Conservation (phyloP, 2,329 filamentous ascomycete species). For the Botrytis pseudocinerea region DNA sequence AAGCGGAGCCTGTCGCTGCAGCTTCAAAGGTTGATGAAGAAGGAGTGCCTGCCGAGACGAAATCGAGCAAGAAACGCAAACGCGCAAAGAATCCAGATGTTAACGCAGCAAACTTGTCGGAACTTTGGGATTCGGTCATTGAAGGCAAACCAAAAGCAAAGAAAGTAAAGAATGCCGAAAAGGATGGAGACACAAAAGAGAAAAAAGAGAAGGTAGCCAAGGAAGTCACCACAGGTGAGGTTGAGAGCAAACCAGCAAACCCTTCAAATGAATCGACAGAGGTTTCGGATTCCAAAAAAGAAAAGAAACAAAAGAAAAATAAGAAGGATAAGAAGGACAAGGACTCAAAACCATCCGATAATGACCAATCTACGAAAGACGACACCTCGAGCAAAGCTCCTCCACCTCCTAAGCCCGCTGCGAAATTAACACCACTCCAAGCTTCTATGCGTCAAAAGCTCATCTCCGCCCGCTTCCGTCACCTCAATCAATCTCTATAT, state of each 20-base stretch:
- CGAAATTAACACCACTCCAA: conserved; percentile 87
- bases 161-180: conserved; percentile 29
- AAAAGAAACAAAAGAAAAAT: conserved; percentile 42
- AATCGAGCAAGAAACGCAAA: conserved; percentile 51
- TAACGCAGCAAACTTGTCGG: conserved; percentile 69
- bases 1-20: conserved; percentile 27
- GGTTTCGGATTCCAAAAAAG: conserved; percentile 31
- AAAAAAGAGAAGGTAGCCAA: conserved; percentile 35
- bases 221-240: conserved; percentile 35
- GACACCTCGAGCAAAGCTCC: conserved; percentile 34
- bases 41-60: conserved; percentile 37
- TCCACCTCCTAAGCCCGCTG: conserved; percentile 41
- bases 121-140: conserved; percentile 78
- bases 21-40: conserved; percentile 21
- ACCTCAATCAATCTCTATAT: conserved; percentile 96
- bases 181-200: conserved; percentile 34
- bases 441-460: conserved; percentile 93
- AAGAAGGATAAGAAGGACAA: conserved; percentile 42
- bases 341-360: conserved; percentile 13
- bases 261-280: conserved; percentile 25
- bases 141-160: conserved; percentile 56
- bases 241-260: conserved; percentile 31
- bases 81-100: conserved; percentile 57
- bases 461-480: conserved; percentile 90
- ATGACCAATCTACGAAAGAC: background rate